Conservation (phyloP, 441 rosid genomes). For the California macrophylla region DNA sequence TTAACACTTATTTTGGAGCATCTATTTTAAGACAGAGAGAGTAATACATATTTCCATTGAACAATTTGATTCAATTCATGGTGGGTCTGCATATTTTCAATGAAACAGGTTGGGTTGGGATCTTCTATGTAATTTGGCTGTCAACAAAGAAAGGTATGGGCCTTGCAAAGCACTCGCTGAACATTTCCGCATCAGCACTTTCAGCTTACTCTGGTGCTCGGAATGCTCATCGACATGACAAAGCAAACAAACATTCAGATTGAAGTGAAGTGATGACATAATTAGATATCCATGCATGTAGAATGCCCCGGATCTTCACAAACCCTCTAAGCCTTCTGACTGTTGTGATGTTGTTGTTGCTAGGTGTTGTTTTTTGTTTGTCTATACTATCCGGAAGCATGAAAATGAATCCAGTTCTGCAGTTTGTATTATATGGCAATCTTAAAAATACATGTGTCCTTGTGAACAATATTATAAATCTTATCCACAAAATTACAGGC, state of each 20-base stretch:
- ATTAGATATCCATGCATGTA: not conserved
- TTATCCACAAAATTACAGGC: no score
- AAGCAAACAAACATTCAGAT: conserved; percentile 16
- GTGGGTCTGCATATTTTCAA: not conserved
- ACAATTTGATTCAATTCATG: not conserved
- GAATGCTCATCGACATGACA: conserved; percentile 13
- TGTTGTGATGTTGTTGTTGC: not conserved
- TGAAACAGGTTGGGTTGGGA: conserved; percentile 79
- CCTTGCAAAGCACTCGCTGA: conserved; percentile 56
- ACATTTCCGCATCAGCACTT: conserved; percentile 47
- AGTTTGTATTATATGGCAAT: not conserved
- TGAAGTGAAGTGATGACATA: conserved; percentile 12
- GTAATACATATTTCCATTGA: not conserved
- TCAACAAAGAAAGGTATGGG: conserved; percentile 47
- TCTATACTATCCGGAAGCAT: no score
- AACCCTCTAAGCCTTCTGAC: no score
- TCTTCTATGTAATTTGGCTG: conserved; percentile 63
- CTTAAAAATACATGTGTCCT: not conserved
- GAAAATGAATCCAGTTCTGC: not conserved
- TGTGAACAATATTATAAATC: no score
- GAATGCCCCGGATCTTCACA: no score
- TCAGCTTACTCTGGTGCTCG: conserved; percentile 37
- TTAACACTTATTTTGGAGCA: no score
- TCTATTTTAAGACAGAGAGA: no score
- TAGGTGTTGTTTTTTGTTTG: no score